phyloP scores from a whole-genome alignment of 345 rosid genomes.

The Eucalyptus melliodora region DNA sequence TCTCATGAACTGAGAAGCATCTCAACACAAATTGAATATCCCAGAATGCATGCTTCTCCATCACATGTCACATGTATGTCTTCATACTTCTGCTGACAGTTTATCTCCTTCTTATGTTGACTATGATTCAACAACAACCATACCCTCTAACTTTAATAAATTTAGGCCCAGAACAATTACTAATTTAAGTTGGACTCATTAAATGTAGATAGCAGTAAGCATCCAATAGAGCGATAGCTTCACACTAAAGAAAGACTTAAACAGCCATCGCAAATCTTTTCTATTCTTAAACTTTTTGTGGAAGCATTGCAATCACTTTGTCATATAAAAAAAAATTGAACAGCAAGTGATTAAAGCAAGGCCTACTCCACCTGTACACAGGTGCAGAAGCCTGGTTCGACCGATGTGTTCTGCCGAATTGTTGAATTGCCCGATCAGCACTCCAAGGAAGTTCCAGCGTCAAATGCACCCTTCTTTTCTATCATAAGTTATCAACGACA shows the following conservation, averaged over 20 bases:
- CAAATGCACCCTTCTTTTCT: conserved; percentile 96
- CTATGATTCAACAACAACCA: neutral
- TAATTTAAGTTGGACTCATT: neutral
- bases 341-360: neutral
- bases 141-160: neutral
- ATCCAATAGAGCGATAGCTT: neutral
- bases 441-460: conserved; percentile 99
- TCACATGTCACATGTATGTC: neutral
- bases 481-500: neutral
- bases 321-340: neutral
- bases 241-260: neutral
- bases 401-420: conserved; percentile 96
- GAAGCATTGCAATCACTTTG: neutral
- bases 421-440: conserved; percentile 99
- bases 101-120: neutral
- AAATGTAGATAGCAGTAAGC: neutral
- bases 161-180: neutral
- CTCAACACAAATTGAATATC: neutral
- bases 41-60: neutral
- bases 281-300: neutral
- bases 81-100: neutral
- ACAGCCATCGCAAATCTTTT: neutral
- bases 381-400: conserved; percentile 99
- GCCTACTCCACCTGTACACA: conserved; percentile 62
- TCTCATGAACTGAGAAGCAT: neutral